Conservation (phyloP, 2,329 filamentous ascomycete species). For the Neocucurbitaria cava region DNA sequence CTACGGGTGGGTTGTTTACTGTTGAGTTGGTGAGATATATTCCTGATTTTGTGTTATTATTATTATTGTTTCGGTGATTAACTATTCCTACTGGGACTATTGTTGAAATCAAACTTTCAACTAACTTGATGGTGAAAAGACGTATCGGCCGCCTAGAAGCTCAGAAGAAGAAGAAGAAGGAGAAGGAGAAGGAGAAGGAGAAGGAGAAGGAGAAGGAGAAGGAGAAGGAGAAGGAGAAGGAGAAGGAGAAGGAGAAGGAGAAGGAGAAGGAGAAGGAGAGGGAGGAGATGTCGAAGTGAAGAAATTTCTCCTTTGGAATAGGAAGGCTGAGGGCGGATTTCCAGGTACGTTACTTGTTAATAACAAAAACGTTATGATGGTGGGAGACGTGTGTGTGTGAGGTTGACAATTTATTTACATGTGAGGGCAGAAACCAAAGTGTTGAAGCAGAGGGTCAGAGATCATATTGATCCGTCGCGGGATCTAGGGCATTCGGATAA, state of each 20-base stretch:
- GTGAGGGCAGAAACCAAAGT: constrained; percentile 75
- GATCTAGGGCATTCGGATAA: constrained; percentile 75
- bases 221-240: not conserved
- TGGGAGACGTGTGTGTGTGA: too few species aligned
- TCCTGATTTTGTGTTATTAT: not conserved
- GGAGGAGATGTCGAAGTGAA: constrained; percentile 37
- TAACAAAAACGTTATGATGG: too few species aligned
- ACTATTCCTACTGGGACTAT: too few species aligned
- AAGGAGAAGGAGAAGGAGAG: not conserved
- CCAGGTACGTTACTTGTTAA: constrained; percentile 65
- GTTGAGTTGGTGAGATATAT: constrained; percentile 64
- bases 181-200: too few species aligned
- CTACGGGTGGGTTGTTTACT: constrained; percentile 82
- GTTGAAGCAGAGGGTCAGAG: constrained; percentile 82
- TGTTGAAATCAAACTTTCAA: too few species aligned
- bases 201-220: not conserved
- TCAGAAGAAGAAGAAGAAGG: too few species aligned
- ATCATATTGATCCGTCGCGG: constrained; percentile 78
- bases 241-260: too few species aligned
- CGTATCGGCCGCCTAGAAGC: constrained; percentile 3
- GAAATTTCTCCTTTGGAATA: constrained; percentile 79
- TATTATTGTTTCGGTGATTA: too few species aligned
- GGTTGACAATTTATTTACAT: too few species aligned
- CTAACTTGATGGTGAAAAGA: not conserved
- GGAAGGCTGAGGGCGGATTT: constrained; percentile 86